phyloP scores from a whole-genome alignment of 1,284 basidiomycete species.

The Amylostereum areolatum region DNA sequence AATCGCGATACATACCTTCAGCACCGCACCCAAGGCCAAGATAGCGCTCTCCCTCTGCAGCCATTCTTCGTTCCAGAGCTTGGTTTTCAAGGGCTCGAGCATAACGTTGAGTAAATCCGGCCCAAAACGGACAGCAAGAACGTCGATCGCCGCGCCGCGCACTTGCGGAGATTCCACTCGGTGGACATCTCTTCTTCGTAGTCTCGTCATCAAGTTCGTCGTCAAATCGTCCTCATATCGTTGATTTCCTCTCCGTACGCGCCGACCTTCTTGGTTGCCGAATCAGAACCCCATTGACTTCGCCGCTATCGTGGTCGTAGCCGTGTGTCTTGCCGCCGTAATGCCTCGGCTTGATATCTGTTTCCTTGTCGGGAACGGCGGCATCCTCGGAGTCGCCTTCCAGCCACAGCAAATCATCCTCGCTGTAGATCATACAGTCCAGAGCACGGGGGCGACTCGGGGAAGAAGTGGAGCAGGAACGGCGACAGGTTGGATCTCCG shows the following conservation, averaged over 20 bases:
- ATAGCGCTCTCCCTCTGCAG: slow-evolving; percentile 93
- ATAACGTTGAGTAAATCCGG: slow-evolving; percentile 85
- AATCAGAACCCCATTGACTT: slow-evolving; percentile 38
- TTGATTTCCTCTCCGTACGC: slow-evolving; percentile 69
- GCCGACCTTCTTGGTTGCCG: slow-evolving; percentile 40
- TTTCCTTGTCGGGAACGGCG: slow-evolving; percentile 86
- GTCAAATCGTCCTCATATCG: slow-evolving; percentile 75
- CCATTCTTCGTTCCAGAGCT: slow-evolving; percentile 94
- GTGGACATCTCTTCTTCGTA: slow-evolving; percentile 97
- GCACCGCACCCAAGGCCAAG: slow-evolving; percentile 96
- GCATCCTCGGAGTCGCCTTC: slow-evolving; percentile 92
- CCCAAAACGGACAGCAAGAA: slow-evolving; percentile 90
- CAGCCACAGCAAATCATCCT: slow-evolving; percentile 93
- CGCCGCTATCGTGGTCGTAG: slow-evolving; percentile 58
- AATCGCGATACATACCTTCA: slow-evolving; percentile 60
- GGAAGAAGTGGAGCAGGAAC: slow-evolving; percentile 80
- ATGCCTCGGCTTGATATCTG: slow-evolving; percentile 94
- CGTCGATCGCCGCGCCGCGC: slow-evolving; percentile 95
- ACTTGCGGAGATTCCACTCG: slow-evolving; percentile 99
- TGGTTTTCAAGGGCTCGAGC: slow-evolving; percentile 86
- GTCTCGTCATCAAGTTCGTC: slow-evolving; percentile 84
- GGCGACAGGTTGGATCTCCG: slow-evolving; percentile 84
- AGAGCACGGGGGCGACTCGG: slow-evolving; percentile 92
- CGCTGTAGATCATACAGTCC: slow-evolving; percentile 96
- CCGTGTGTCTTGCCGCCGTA: slow-evolving; percentile 84